Evolutionary conservation across 345 rosid species (phyloP), one percentile per base, ranked within the genome.

Genomic region (Cardamine resedifolia): DNA sequence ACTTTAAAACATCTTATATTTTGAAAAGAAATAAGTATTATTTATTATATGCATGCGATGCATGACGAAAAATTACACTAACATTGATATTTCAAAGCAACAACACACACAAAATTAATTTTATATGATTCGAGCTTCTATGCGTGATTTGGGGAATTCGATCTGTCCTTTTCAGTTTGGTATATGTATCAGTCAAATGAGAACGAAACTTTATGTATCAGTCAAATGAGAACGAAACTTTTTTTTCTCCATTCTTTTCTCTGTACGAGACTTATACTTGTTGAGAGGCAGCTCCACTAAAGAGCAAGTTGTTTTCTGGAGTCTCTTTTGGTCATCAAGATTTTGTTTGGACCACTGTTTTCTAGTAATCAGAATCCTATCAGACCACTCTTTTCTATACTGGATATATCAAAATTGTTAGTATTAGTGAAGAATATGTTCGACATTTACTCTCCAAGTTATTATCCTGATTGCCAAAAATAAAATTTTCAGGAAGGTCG

Each of bases 11-110:
- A n/a, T n/a, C n/a, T n/a, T n/a, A n/a, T n/a, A n/a, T n/a, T n/a
- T n/a, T n/a, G n/a, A n/a, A n/a, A n/a, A n/a, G n/a, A n/a, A n/a
- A n/a, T n/a, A n/a, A n/a, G n/a, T n/a, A n/a, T 55, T 63, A n/a
- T 4, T 72, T 73, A 74, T 23, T 19, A 50, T 26, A 41, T 50
- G 72, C 48, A 49, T 38, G 36, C 9, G 30, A 30, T 67, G 48
- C 73, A 19, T 41, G 63, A 39, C 73, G 63, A 67, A 61, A 65
- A 58, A 57, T 48, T 60, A 58, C 61, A 58, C 61, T 31, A 49
- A 36, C 36, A 34, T 58, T 8, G 7, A 8, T 65, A 12, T 33
- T 57, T 28, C 34, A 10, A 30, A 21, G 64, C 49, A 55, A 53
- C n/a, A n/a, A n/a, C n/a, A 30, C 6, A 11, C 23, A 48, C 58